Evolutionary conservation across 106 monocot species (phyloP).

Genomic region (Platanthera guangdongensis): DNA sequence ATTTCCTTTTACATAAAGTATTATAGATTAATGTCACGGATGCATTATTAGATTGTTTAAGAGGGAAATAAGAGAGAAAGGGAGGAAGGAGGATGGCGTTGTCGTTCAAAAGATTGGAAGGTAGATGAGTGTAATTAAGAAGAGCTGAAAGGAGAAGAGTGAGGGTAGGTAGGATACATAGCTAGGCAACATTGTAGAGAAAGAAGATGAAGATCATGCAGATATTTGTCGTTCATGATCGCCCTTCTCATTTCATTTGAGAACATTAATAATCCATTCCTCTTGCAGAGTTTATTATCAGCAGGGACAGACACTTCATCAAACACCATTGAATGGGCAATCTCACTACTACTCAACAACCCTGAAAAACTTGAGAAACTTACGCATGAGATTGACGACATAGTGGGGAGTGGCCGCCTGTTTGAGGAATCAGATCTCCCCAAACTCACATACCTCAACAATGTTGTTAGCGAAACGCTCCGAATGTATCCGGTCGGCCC

Average conservation of each 20-base stretch:
- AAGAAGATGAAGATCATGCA: neutral
- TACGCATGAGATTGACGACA: constrained; percentile 14
- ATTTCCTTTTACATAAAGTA: neutral
- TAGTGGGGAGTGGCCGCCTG: neutral
- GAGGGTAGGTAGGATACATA: constrained; percentile 3
- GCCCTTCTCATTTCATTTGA: no score
- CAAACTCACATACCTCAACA: constrained; percentile 8
- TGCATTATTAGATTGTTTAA: no score
- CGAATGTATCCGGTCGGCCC: constrained; percentile 30
- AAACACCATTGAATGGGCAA: constrained; percentile 30
- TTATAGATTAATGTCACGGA: no score
- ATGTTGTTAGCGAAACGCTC: constrained; percentile 15
- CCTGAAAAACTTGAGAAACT: constrained; percentile 6
- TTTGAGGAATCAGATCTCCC: constrained; percentile 1
- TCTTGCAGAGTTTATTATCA: constrained; percentile 12
- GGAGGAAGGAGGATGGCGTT: no score
- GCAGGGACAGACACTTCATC: constrained; percentile 35
- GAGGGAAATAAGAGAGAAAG: neutral
- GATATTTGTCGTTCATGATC: no score
- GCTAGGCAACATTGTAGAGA: neutral
- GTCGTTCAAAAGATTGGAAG: neutral
- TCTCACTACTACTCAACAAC: constrained; percentile 28
- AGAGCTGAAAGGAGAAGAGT: neutral
- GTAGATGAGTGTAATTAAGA: neutral
- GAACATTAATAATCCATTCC: neutral